Evolutionary conservation across 495 filamentous ascomycete genomes (phyloP).

Genomic region (Viridothelium virens): DNA sequence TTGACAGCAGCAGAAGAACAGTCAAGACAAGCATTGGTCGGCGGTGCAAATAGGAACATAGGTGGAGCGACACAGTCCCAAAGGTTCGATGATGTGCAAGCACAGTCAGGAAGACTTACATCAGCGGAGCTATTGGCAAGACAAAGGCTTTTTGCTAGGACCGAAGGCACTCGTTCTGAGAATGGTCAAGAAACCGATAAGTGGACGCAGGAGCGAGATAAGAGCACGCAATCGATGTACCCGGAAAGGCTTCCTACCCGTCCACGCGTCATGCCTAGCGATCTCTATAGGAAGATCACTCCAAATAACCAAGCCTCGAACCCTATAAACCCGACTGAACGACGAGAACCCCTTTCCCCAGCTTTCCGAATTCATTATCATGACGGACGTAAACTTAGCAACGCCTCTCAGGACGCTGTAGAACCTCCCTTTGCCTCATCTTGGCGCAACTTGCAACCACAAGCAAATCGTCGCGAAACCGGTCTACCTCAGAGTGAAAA

Average conservation of each 20-base stretch:
- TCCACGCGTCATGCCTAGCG: neutral
- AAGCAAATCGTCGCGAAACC: neutral
- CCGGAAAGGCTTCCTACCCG: neutral
- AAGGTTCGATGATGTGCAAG: neutral
- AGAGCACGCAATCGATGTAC: neutral
- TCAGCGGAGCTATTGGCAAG: neutral
- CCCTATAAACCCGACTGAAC: neutral
- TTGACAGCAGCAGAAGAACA: neutral
- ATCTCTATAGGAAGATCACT: neutral
- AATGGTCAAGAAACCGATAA: neutral
- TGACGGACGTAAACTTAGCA: neutral
- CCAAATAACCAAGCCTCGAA: neutral
- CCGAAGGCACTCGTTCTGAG: neutral
- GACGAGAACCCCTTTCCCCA: neutral
- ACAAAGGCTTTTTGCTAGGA: neutral
- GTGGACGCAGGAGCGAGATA: neutral
- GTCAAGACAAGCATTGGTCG: neutral
- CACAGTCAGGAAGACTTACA: neutral
- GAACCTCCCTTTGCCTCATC: neutral
- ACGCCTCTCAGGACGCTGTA: neutral
- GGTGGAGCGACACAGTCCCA: neutral
- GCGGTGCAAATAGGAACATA: neutral
- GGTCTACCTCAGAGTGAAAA: neutral
- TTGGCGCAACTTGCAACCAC: neutral
- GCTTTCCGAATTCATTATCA: neutral